Evolutionary conservation across 192 early-diverging fungal species (phyloP).

Genomic region (Neocallimastix lanati): DNA sequence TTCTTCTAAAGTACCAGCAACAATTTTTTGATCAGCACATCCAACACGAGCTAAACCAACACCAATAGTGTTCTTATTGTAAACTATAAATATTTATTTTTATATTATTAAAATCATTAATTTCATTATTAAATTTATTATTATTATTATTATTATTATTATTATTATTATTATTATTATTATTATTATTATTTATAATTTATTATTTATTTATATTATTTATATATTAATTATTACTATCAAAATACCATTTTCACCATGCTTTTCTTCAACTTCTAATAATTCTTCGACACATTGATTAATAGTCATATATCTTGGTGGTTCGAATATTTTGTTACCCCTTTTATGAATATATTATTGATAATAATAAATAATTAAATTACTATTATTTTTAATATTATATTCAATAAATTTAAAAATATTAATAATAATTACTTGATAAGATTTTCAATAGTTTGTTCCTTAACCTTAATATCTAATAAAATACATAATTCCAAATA

Average conservation of each 20-base stretch:
- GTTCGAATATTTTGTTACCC: slow-evolving; percentile 84
- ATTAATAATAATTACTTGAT: slow-evolving; percentile 28
- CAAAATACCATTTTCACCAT: slow-evolving; percentile 30
- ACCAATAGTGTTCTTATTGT: slow-evolving; percentile 57
- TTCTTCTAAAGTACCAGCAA: slow-evolving; percentile 71
- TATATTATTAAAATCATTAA: too few relatives aligned
- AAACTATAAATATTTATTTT: slow-evolving; percentile 20
- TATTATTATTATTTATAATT: too few relatives aligned
- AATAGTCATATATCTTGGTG: slow-evolving; percentile 92
- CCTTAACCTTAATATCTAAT: slow-evolving; percentile 94
- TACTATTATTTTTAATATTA: too few relatives aligned
- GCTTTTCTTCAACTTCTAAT: slow-evolving; percentile 74
- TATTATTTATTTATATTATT: too few relatives aligned
- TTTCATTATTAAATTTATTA: too few relatives aligned
- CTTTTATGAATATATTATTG: too few relatives aligned
- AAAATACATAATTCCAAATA: too few relatives aligned
- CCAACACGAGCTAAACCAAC: slow-evolving; percentile 87
- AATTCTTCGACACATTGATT: slow-evolving; percentile 85
- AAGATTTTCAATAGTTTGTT: slow-evolving; percentile 90
- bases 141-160: too few relatives aligned
- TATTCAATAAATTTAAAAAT: too few relatives aligned
- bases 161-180: too few relatives aligned
- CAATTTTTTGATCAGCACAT: slow-evolving; percentile 59
- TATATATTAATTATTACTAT: not conserved
- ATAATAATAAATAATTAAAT: too few relatives aligned